These are phyloP conservation scores for Alisma plantagoaquatica DNA, from an alignment of 106 monocot species.

Conservation along the genomic window DNA sequence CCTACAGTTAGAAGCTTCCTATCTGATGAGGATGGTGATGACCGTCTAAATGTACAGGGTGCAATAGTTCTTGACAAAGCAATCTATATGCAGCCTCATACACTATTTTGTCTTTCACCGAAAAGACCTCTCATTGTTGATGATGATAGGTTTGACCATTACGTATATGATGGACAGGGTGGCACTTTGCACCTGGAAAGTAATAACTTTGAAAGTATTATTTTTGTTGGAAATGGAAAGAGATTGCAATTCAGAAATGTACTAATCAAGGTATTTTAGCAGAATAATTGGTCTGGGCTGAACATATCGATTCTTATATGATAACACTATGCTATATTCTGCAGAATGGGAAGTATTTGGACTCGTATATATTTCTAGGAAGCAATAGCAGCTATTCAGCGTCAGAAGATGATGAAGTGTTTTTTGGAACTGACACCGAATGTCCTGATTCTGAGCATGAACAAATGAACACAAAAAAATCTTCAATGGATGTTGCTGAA, in stretches of 20 bases:
- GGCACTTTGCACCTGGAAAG: slow-evolving; percentile 58
- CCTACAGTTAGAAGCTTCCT: slow-evolving; percentile 62
- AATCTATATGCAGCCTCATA: slow-evolving; percentile 48
- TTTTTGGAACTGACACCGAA: slow-evolving; percentile 31
- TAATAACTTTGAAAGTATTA: slow-evolving; percentile 41
- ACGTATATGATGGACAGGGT: slow-evolving; percentile 95
- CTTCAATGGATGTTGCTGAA: slow-evolving; percentile 12
- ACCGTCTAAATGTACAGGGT: slow-evolving; percentile 22
- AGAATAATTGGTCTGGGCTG: background rate
- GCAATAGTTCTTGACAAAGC: slow-evolving; percentile 59
- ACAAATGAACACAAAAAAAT: background rate
- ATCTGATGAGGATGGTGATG: slow-evolving; percentile 54
- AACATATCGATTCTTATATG: background rate
- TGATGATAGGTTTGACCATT: slow-evolving; percentile 72
- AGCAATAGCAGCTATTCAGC: slow-evolving; percentile 79
- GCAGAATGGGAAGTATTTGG: slow-evolving; percentile 85
- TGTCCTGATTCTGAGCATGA: slow-evolving; percentile 19
- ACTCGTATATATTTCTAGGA: slow-evolving; percentile 86
- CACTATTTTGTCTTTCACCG: slow-evolving; percentile 57
- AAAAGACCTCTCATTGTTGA: slow-evolving; percentile 74
- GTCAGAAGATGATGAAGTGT: slow-evolving; percentile 62
- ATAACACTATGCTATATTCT: background rate
- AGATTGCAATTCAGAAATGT: slow-evolving; percentile 87
- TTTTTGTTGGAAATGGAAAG: slow-evolving; percentile 76
- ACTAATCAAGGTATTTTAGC: slow-evolving; percentile 49